Conservation (phyloP, 2,329 filamentous ascomycete genomes). For the Grosmannia clavigera region DNA sequence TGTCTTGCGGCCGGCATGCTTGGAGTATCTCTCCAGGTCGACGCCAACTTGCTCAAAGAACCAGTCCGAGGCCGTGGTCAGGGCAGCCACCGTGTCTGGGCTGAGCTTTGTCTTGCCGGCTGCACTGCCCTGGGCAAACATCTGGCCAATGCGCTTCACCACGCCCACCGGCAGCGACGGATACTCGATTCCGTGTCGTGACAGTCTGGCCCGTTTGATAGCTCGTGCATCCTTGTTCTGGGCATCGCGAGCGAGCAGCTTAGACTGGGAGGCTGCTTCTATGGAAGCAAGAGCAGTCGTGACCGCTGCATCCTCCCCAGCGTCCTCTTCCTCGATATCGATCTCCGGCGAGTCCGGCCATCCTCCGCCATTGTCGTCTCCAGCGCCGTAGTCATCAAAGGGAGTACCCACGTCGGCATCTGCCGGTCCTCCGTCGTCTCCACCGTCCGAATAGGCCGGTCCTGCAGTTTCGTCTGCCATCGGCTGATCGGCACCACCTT, state of each 20-base stretch:
- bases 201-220: slow-evolving; percentile 41
- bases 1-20: slow-evolving; percentile 70
- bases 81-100: slow-evolving; percentile 59
- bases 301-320: neutral
- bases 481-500: slow-evolving; percentile 7
- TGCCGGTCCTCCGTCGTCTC: neutral
- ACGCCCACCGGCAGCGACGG: slow-evolving; percentile 61
- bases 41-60: slow-evolving; percentile 82
- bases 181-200: slow-evolving; percentile 62
- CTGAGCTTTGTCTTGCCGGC: slow-evolving; percentile 55
- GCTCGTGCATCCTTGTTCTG: neutral
- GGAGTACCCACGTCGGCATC: neutral
- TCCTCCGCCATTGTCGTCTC: neutral
- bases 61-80: slow-evolving; percentile 76
- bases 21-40: slow-evolving; percentile 66
- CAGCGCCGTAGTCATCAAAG: slow-evolving; percentile 5
- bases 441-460: neutral
- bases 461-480: slow-evolving; percentile 14
- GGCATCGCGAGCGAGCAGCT: neutral
- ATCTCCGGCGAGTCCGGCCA: slow-evolving; percentile 5
- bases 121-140: slow-evolving; percentile 55
- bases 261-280: neutral
- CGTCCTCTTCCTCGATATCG: neutral
- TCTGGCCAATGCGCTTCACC: slow-evolving; percentile 61
- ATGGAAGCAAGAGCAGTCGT: neutral